These are phyloP conservation scores for Pyracantha coccinea DNA, from an alignment of 331 rosid species.

Conservation along the genomic window DNA sequence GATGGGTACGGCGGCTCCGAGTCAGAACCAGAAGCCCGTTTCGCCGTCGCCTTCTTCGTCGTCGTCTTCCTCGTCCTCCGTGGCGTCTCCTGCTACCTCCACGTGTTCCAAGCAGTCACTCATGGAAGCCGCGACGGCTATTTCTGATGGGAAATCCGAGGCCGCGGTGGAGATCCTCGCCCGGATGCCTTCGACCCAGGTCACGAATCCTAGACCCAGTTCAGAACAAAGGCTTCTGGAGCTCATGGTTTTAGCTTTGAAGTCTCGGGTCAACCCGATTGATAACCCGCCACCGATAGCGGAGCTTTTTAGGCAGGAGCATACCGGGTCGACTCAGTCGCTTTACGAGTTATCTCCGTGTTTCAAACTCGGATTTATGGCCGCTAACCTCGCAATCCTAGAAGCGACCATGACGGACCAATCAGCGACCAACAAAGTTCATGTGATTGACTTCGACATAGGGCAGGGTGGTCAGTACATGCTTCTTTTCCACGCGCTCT, in stretches of 20 bases:
- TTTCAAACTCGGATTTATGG: conserved; percentile 44
- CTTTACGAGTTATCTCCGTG: conserved; percentile 43
- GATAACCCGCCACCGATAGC: conserved; percentile 39
- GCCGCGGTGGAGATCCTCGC: conserved; percentile 54
- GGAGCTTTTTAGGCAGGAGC: conserved; percentile 43
- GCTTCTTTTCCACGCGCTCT: conserved; percentile 34
- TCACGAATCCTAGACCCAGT: conserved; percentile 17
- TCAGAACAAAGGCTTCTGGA: conserved; percentile 39
- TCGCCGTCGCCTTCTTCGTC: conserved; percentile 62
- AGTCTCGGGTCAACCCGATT: conserved; percentile 31
- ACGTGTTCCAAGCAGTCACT: conserved; percentile 40
- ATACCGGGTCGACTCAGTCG: conserved; percentile 52
- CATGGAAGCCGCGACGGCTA: conserved; percentile 59
- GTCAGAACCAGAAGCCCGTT: conserved; percentile 31
- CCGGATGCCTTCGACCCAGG: conserved; percentile 23
- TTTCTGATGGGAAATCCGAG: conserved; percentile 53
- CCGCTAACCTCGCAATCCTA: conserved; percentile 57
- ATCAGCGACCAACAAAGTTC: conserved; percentile 25
- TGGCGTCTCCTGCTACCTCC: conserved; percentile 36
- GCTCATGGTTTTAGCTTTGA: conserved; percentile 50
- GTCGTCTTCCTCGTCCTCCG: conserved; percentile 45
- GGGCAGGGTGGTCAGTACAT: conserved; percentile 55
- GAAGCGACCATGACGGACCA: conserved; percentile 51
- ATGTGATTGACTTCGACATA: conserved; percentile 70
- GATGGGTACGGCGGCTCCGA: conserved; percentile 23